Base-by-base conservation (phyloP, 257 asterid species). In the Plantago ovata region DNA sequence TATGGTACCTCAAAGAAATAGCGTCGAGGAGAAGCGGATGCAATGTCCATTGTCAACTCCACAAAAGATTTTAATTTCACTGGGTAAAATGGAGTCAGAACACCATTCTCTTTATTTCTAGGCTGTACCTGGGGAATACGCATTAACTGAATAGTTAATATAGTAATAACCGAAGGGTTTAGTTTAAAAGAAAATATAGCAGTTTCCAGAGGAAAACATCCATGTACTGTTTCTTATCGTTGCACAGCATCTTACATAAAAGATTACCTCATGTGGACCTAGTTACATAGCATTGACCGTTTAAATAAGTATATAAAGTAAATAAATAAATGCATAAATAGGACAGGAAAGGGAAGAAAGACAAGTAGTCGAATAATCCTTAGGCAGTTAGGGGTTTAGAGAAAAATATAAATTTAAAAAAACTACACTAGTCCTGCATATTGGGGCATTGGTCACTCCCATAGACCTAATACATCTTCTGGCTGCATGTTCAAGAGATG, bases 21-120 rank as follows among this genome's bases (percentile, higher is more conserved):
- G 50, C 97, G 86, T 40, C 84, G 75, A 36, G 98, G 97, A 53
- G 95, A 88, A 70, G 91, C 95, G 64, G 98, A 92, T 32, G 95
- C 84, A 53, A 92, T 72, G 73, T 92, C 98, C 98, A 92, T 92
- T 22, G 94, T 70, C 49, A 78, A 69, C 79, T 84, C 95, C 70
- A 92, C 85, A 63, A 85, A 92, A 45, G 80, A 79, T 70, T 75
- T 85, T 65, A 92, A 67, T 77, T 78, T 84, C 71, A 92, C 76
- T 23, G 95, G 95, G 74, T 33, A 44, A 62, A 33, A 52, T 23
- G 70, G 60, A 66, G 63, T 57, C 64, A 44, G 61, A 64, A 60
- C 70, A 20, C 40, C 61, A 63, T 60, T 68, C 57, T 71, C 72
- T 58, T 38, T 52, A 58, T 73, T 81, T 66, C 77, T 77, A 16